Base-by-base conservation (phyloP, 352 stramenopile genomes). In the Thraustochytrium sp. region DNA sequence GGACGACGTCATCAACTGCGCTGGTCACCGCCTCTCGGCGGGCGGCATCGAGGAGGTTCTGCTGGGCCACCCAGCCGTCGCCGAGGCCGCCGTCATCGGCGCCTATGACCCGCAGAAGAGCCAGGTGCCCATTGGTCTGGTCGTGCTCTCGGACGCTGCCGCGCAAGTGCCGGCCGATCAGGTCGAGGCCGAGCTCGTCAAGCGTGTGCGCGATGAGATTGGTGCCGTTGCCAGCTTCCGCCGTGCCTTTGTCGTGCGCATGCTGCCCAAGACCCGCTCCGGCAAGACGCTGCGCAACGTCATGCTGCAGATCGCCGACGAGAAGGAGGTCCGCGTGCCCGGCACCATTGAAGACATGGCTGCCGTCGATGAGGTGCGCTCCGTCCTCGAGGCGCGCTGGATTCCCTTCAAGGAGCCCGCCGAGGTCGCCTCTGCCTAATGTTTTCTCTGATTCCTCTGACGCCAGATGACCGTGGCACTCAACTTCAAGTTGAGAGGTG, bases 1-100 rank as follows among this genome's bases (percentile, higher is more conserved):
- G 5, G 93, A 97, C 86, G 93, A 97, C 83, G 89, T 96, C 51
- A 96, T 97, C 75, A 96, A 96, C 63, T 91, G 94, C 40, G 89
- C 92, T 0, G 93, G 92, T 4, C 93, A 97, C 76, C 88, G 93
- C 23, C 88, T 97, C 3, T 92, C 88, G 53, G 96, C 92, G 23
- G 93, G 92, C 51, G 90, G 88, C 13, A 94, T 97, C 51, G 93
- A 97, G 88, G 92, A 96, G 85, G 90, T 93, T 21, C 88, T 97
- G 34, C 89, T 94, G 76, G 85, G 89, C 62, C 92, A 95, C 56
- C 87, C 89, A 4, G 90, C 93, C 82, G 89, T 96, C 26, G 91
- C 93, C 9, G 93, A 97, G 82, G 94, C 90, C 76, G 92, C 92
- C 4, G 92, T 96, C 8, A 86, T 92, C 62, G 86, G 85, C 34